These are phyloP conservation scores for Venturia pyrina DNA, from an alignment of 2,329 filamentous ascomycete species.

Conservation along the genomic window DNA sequence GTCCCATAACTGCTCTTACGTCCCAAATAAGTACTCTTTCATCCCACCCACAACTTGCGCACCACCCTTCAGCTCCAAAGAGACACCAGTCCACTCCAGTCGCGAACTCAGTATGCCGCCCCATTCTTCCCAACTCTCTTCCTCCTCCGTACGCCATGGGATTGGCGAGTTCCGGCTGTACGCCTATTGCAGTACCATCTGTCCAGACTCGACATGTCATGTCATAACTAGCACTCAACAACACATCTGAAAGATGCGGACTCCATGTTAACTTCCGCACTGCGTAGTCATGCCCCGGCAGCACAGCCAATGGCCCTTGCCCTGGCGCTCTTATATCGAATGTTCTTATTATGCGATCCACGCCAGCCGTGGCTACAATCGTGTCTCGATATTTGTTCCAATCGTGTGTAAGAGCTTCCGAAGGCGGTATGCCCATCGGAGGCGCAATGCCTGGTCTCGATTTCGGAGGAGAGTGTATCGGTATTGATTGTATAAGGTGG, in stretches of 20 bases:
- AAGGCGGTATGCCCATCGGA: constrained; percentile 45
- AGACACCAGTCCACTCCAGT: constrained; percentile 97
- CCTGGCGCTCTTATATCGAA: constrained; percentile 72
- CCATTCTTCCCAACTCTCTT: constrained; percentile 76
- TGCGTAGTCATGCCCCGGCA: constrained; percentile 85
- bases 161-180: constrained; percentile 25
- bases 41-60: constrained; percentile 90
- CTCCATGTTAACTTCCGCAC: constrained; percentile 82
- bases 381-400: constrained; percentile 97
- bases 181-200: constrained; percentile 54
- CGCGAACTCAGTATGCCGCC: constrained; percentile 86
- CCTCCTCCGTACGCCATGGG: constrained; percentile 42
- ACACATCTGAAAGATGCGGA: constrained; percentile 79
- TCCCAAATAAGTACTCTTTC: constrained; percentile 89
- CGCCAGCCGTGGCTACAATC: constrained; percentile 77
- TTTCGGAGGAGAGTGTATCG: constrained; percentile 63
- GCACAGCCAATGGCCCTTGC: constrained; percentile 59
- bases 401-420: constrained; percentile 86
- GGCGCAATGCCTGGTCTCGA: constrained; percentile 34
- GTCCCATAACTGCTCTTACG: constrained; percentile 54
- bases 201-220: constrained; percentile 96
- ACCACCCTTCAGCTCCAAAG: constrained; percentile 92
- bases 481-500: constrained; percentile 72
- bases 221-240: constrained; percentile 88
- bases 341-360: constrained; percentile 76